Conservation (phyloP, 768 basidiomycete species). For the Xanthoconium stramineum region DNA sequence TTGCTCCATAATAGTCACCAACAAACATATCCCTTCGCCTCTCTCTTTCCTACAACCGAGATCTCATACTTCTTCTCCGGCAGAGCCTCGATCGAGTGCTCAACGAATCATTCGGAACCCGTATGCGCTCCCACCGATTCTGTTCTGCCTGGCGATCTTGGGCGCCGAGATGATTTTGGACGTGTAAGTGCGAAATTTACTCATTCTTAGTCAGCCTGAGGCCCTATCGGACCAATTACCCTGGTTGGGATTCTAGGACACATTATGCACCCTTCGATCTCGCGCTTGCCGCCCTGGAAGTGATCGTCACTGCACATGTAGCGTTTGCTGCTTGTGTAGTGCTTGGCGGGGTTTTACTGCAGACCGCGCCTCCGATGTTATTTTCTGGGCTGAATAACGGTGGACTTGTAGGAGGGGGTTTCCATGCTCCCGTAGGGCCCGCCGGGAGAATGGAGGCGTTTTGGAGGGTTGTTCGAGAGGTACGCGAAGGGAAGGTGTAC, state of each 20-base stretch:
- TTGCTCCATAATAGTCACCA: constrained; percentile 43
- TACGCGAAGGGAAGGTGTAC: constrained; percentile 32
- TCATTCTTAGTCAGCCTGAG: neutral
- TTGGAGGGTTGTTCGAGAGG: constrained; percentile 77
- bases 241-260: constrained; percentile 22
- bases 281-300: constrained; percentile 74
- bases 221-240: neutral
- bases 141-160: constrained; percentile 55
- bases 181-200: constrained; percentile 41
- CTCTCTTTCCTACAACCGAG: constrained; percentile 40
- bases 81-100: constrained; percentile 7
- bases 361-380: constrained; percentile 71
- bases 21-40: constrained; percentile 59
- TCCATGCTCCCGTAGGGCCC: constrained; percentile 12
- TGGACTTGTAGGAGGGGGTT: constrained; percentile 1
- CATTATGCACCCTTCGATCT: constrained; percentile 80
- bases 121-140: constrained; percentile 63
- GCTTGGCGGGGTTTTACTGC: constrained; percentile 82
- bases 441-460: constrained; percentile 79
- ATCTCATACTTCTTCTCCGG: constrained; percentile 3
- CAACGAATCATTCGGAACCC: constrained; percentile 62
- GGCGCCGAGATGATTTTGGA: constrained; percentile 52
- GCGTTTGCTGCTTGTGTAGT: constrained; percentile 83
- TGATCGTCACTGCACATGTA: constrained; percentile 73
- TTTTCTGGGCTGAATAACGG: constrained; percentile 10